Percentiles rank a stretch among this genome's conserved stretches.
Conservation (phyloP, 768 basidiomycete genomes). For the Trametes coccinea region DNA sequence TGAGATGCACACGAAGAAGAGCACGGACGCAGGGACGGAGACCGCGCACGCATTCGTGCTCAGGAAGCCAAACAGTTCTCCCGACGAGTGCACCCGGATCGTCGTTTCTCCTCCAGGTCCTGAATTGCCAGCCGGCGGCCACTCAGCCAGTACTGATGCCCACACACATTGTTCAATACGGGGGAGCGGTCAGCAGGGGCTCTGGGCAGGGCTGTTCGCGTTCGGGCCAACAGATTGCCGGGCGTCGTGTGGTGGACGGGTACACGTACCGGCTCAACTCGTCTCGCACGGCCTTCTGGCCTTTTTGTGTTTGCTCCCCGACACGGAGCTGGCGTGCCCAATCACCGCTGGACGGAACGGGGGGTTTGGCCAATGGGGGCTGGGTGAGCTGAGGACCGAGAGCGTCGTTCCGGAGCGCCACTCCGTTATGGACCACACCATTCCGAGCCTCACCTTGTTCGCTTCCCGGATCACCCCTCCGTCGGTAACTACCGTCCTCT, state of each 20-base stretch:
- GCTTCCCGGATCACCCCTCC: background rate
- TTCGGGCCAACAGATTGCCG: background rate
- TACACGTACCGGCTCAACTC: constrained; percentile 3
- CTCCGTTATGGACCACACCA: constrained; percentile 12
- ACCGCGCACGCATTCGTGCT: background rate
- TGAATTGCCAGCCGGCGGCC: too few species aligned
- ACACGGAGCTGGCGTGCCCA: background rate
- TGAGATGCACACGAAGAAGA: background rate
- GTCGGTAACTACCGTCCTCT: background rate
- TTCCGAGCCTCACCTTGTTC: constrained; percentile 1
- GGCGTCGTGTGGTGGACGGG: background rate
- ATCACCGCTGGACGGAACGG: background rate
- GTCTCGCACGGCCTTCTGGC: background rate
- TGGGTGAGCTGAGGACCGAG: background rate
- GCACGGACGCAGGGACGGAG: too few species aligned
- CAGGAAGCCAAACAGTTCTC: background rate
- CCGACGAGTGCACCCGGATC: background rate
- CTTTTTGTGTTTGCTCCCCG: background rate
- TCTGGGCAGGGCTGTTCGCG: background rate
- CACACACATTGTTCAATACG: too few species aligned
- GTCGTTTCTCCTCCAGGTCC: too few species aligned
- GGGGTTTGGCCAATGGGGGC: background rate
- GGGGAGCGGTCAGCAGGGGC: too few species aligned
- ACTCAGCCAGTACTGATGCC: too few species aligned
- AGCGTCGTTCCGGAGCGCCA: constrained; percentile 1